phyloP scores from a whole-genome alignment of 805 yeast species.

The Dipodascus albidus region DNA sequence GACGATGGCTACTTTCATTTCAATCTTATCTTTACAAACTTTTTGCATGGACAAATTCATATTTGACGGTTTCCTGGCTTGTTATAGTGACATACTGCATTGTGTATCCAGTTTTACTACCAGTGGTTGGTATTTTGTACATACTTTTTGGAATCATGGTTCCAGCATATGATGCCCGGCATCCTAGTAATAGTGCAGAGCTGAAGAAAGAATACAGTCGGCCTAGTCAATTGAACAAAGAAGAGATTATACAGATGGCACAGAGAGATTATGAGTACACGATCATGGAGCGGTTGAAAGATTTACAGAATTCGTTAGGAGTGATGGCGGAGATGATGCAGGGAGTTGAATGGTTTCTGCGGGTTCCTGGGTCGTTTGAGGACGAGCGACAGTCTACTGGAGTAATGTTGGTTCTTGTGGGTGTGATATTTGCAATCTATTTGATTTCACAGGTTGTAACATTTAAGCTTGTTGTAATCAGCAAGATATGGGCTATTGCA shows the following conservation, averaged over 20 bases:
- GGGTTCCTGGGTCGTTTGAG: conserved; percentile 55
- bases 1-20: conserved; percentile 42
- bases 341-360: conserved; percentile 41
- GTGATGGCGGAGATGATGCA: conserved; percentile 42
- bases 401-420: conserved; percentile 27
- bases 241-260: background rate
- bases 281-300: conserved; percentile 13
- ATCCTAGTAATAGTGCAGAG: conserved; percentile 35
- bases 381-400: conserved; percentile 59
- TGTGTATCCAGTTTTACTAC: conserved; percentile 55
- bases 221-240: conserved; percentile 2
- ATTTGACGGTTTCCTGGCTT: conserved; percentile 51
- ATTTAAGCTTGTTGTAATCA: background rate
- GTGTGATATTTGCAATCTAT: conserved; percentile 23
- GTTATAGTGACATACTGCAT: conserved; percentile 56
- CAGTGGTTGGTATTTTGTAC: conserved; percentile 50
- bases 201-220: conserved; percentile 17
- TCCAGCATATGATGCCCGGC: conserved; percentile 59
- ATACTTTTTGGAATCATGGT: conserved; percentile 48
- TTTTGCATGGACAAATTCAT: conserved; percentile 65
- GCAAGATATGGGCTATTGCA: background rate
- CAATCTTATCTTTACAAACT: conserved; percentile 53
- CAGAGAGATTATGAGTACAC: conserved; percentile 11
- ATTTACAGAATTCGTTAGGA: conserved; percentile 51
- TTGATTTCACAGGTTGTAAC: conserved; percentile 20